A percentile compares a stretch with the other conserved stretches of the same genome.
Conservation (phyloP, 2,329 filamentous ascomycete species). For the Fusarium falciforme region DNA sequence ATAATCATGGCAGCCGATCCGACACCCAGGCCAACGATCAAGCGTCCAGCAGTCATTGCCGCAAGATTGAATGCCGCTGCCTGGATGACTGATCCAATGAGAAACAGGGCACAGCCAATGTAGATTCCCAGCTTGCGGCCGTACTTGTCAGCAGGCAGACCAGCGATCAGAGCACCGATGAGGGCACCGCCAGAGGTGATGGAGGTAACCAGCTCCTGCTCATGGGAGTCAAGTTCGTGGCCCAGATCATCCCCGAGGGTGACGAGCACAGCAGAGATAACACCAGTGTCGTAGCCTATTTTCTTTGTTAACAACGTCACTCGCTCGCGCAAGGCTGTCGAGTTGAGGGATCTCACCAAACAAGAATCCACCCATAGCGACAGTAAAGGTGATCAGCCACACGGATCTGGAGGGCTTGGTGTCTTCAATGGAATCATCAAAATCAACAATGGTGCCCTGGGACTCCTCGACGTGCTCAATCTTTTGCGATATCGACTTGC, state of each 20-base stretch:
- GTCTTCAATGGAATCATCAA: conserved; percentile 32
- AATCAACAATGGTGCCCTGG: conserved; percentile 17
- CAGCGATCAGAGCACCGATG: conserved; percentile 40
- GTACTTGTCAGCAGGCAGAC: conserved; percentile 37
- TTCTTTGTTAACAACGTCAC: background rate
- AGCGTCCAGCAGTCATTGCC: conserved; percentile 46
- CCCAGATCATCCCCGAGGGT: conserved; percentile 48
- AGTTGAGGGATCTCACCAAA: conserved; percentile 36
- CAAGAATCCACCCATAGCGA: conserved; percentile 50
- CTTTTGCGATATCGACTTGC: conserved; percentile 15
- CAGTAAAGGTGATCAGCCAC: conserved; percentile 36
- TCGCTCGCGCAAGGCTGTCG: too few species aligned
- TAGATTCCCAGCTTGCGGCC: conserved; percentile 42
- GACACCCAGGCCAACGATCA: conserved; percentile 61
- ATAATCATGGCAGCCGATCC: conserved; percentile 58
- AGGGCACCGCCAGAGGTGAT: conserved; percentile 55
- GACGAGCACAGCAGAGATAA: conserved; percentile 49
- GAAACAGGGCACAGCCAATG: conserved; percentile 38
- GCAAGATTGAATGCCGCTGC: conserved; percentile 37
- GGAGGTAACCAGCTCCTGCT: conserved; percentile 64
- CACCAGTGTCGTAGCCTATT: conserved; percentile 48
- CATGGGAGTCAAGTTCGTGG: conserved; percentile 50
- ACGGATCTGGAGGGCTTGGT: conserved; percentile 31
- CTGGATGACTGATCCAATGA: conserved; percentile 37
- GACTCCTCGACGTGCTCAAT: conserved; percentile 30